Evolutionary conservation across 306 rosid genomes (phyloP).

Genomic region (Prunus fruticosa): DNA sequence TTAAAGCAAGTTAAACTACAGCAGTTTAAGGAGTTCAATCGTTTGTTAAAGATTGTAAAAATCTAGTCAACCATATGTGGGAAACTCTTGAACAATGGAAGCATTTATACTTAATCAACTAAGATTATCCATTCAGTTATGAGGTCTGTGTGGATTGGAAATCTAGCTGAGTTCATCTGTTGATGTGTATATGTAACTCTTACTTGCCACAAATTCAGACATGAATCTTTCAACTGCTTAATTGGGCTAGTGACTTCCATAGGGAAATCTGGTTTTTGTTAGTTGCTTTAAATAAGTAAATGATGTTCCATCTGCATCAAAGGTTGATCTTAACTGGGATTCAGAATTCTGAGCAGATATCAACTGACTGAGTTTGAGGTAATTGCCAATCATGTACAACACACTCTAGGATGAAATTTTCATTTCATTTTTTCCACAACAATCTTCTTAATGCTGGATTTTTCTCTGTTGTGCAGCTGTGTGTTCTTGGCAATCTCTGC

Average conservation of each 20-base stretch:
- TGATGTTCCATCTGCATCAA: conserved; percentile 3
- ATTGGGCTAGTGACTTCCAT: not conserved
- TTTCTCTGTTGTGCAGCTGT: conserved; percentile 54
- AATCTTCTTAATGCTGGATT: conserved; percentile 7
- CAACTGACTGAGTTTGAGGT: conserved; percentile 96
- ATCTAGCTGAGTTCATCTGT: not conserved
- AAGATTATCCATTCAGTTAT: not conserved
- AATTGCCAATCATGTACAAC: conserved; percentile 12
- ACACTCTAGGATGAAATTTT: not conserved
- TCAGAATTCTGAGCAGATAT: conserved; percentile 84
- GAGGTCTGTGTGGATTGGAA: not conserved
- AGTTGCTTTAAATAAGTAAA: not conserved
- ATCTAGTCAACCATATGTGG: not conserved
- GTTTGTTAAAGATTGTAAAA: not conserved
- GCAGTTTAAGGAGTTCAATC: not conserved
- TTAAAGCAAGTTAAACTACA: not conserved
- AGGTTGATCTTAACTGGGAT: conserved; percentile 52
- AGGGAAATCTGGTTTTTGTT: conserved; percentile 5
- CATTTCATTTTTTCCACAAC: not conserved
- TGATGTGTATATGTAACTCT: not conserved
- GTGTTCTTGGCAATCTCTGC: conserved; percentile 98
- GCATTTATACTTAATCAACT: not conserved
- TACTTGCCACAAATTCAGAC: not conserved
- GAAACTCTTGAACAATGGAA: not conserved
- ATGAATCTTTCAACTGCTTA: not conserved